These are phyloP conservation scores for Alternaria postmessia DNA, from an alignment of 2,329 filamentous ascomycete genomes.

Conservation along the genomic window DNA sequence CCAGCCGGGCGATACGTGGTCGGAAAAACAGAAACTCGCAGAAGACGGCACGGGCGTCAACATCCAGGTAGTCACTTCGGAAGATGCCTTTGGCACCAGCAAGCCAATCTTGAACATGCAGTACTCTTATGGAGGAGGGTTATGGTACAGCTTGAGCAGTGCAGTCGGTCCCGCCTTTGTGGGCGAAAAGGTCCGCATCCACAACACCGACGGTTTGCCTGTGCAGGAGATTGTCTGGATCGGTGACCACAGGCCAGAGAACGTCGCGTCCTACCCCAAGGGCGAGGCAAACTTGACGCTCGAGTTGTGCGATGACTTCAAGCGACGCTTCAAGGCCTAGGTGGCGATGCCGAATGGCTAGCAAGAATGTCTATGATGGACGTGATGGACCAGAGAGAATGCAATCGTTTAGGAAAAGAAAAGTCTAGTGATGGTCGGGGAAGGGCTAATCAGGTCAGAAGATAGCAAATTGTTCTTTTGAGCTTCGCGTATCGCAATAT, in stretches of 20 bases:
- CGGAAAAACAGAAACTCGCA: constrained; percentile 26
- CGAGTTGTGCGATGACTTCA: constrained; percentile 23
- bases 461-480: background rate
- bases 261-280: constrained; percentile 14
- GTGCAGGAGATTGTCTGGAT: constrained; percentile 27
- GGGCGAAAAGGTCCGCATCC: constrained; percentile 26
- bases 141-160: constrained; percentile 38
- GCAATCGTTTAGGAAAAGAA: background rate
- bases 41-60: constrained; percentile 25
- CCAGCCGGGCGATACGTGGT: constrained; percentile 8
- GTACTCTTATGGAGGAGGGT: constrained; percentile 29
- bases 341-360: background rate
- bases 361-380: background rate
- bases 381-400: background rate
- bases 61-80: constrained; percentile 31
- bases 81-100: constrained; percentile 21
- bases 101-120: constrained; percentile 31
- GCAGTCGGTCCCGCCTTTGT: constrained; percentile 26
- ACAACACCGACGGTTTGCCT: constrained; percentile 11
- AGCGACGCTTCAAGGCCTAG: background rate
- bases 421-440: background rate
- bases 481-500: background rate
- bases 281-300: constrained; percentile 30
- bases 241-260: constrained; percentile 20
- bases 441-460: background rate